phyloP scores from a whole-genome alignment of 2,329 filamentous ascomycete genomes.

The Ophiocordyceps sinensis region DNA sequence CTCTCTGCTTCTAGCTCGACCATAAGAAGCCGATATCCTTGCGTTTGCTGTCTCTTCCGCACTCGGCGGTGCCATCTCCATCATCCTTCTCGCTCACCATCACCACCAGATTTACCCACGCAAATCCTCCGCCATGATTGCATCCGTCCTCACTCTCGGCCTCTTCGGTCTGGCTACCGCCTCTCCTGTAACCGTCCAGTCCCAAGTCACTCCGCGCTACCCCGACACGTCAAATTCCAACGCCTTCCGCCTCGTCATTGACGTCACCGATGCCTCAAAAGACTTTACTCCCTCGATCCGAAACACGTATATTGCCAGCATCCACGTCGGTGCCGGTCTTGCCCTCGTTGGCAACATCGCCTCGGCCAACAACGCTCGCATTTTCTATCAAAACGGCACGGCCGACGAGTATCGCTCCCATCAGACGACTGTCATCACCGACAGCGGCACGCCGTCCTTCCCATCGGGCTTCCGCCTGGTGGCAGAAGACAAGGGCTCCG shows the following conservation, averaged over 20 bases:
- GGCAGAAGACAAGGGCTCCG: conserved; percentile 12
- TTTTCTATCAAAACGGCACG: conserved; percentile 35
- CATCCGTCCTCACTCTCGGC: conserved; percentile 3
- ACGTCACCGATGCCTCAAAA: conserved; percentile 21
- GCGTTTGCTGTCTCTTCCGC: too few species aligned
- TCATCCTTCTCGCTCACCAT: too few species aligned
- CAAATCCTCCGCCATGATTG: conserved; percentile 3
- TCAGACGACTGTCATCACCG: conserved; percentile 19
- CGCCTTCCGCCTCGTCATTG: conserved; percentile 25
- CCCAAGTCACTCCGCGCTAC: conserved; percentile 3
- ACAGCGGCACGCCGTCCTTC: conserved; percentile 21
- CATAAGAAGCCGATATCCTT: too few species aligned
- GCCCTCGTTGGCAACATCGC: conserved; percentile 22
- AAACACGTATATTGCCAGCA: conserved; percentile 19
- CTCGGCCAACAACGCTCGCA: conserved; percentile 8
- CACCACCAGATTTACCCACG: too few species aligned
- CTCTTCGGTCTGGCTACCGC: conserved; percentile 9
- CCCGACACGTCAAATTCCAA: conserved; percentile 6
- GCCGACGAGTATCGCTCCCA: conserved; percentile 13
- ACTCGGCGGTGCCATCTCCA: too few species aligned
- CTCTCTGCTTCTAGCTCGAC: too few species aligned
- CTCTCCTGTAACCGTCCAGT: conserved; percentile 3
- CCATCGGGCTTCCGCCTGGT: conserved; percentile 19
- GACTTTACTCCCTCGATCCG: conserved; percentile 24
- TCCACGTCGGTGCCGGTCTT: conserved; percentile 26